A percentile compares a stretch with the other conserved stretches of the same genome.
Evolutionary conservation across 164 flowering plant species (phyloP).

Genomic region (Echeveria elegans): DNA sequence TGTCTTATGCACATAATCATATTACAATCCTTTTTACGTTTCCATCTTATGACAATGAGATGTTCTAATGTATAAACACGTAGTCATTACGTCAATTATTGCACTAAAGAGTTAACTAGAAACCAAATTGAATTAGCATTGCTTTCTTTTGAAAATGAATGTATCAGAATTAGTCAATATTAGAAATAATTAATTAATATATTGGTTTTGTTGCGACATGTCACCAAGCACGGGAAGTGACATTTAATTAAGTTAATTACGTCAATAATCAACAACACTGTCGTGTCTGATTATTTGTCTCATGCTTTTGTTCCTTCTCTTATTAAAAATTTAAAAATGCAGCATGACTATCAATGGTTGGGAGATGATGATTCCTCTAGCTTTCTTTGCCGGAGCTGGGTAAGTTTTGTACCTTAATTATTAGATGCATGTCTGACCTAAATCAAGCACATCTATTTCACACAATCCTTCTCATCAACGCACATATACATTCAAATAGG

Average conservation of each 20-base stretch:
- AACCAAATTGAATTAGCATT: too few relatives aligned
- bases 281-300: neutral
- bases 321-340: neutral
- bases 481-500: neutral
- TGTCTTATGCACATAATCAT: neutral
- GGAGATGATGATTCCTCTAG: conserved; percentile 16
- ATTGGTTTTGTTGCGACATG: too few relatives aligned
- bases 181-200: too few relatives aligned
- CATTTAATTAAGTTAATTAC: too few relatives aligned
- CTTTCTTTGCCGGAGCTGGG: conserved; percentile 14
- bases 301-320: too few relatives aligned
- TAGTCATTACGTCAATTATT: too few relatives aligned
- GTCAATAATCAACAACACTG: neutral
- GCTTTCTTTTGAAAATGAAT: too few relatives aligned
- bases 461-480: neutral
- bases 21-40: neutral
- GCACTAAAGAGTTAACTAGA: too few relatives aligned
- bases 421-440: neutral
- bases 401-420: neutral
- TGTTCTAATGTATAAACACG: too few relatives aligned
- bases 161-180: too few relatives aligned
- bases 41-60: neutral
- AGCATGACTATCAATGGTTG: conserved; percentile 15
- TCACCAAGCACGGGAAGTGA: too few relatives aligned
- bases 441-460: neutral